Percentiles rank a stretch among this genome's conserved stretches.
phyloP scores from a whole-genome alignment of 257 asterid species.

The Solanum ossicruentum region DNA sequence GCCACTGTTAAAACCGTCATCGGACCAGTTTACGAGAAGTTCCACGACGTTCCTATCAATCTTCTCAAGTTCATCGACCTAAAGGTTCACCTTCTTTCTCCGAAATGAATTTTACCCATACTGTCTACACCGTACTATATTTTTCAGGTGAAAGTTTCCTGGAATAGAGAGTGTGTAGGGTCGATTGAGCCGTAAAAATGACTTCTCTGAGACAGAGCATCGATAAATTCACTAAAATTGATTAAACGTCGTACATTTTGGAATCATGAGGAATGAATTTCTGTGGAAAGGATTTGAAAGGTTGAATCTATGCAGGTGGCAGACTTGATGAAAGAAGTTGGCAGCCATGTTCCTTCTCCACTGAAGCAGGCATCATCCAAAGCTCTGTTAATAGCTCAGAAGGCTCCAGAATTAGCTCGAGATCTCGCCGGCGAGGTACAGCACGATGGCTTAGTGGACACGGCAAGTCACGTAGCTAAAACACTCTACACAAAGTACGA shows the following conservation, averaged over 20 bases:
- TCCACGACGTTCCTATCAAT: constrained; percentile 36
- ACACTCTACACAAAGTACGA: constrained; percentile 25
- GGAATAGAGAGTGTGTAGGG: not conserved
- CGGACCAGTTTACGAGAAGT: constrained; percentile 60
- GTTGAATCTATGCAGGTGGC: constrained; percentile 30
- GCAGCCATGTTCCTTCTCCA: constrained; percentile 36
- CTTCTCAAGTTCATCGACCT: constrained; percentile 62
- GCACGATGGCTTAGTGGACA: constrained; percentile 32
- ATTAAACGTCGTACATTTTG: not conserved
- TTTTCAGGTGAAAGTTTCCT: not conserved
- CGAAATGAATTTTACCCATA: not conserved
- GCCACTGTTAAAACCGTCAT: constrained; percentile 44
- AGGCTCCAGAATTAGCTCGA: constrained; percentile 36
- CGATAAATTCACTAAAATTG: not conserved
- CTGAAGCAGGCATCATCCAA: constrained; percentile 26
- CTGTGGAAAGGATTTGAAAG: not conserved
- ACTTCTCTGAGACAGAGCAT: not conserved
- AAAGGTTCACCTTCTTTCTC: constrained; percentile 25
- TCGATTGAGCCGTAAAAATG: not conserved
- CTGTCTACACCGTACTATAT: not conserved
- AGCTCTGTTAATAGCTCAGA: constrained; percentile 30
- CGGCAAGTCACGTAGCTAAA: constrained; percentile 21
- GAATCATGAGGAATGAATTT: not conserved
- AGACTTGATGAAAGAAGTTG: constrained; percentile 29
- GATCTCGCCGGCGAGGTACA: constrained; percentile 47